Conservation (phyloP, 805 yeast genomes). For the Cyberlindnera saturnus region DNA sequence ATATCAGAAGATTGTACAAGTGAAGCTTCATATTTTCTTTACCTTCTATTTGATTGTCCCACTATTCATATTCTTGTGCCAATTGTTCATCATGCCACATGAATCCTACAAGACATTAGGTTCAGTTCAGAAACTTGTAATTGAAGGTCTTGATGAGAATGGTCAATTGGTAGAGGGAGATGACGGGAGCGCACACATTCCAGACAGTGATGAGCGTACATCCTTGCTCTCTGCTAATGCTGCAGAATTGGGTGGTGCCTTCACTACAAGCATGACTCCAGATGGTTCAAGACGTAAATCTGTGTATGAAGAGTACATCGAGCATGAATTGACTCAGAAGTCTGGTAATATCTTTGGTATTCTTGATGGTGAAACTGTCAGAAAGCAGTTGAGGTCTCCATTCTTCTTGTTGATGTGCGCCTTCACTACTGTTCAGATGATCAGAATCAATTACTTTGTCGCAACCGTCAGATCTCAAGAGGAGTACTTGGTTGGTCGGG, state of each 20-base stretch:
- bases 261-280: conserved; percentile 14
- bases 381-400: conserved; percentile 42
- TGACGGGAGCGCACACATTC: conserved; percentile 37
- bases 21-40: conserved; percentile 58
- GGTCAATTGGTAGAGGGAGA: conserved; percentile 42
- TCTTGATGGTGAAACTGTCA: conserved; percentile 56
- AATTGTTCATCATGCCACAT: conserved; percentile 72
- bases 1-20: conserved; percentile 36
- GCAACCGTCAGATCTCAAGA: conserved; percentile 87
- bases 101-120: conserved; percentile 70
- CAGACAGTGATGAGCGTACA: conserved; percentile 35
- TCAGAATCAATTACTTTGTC: conserved; percentile 86
- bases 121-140: conserved; percentile 58
- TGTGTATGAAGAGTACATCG: conserved; percentile 61
- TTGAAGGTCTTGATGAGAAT: conserved; percentile 68
- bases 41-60: conserved; percentile 68
- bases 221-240: conserved; percentile 22
- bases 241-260: conserved; percentile 5
- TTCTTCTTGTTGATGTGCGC: conserved; percentile 78
- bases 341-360: conserved; percentile 67
- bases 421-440: conserved; percentile 84
- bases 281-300: conserved; percentile 40
- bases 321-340: conserved; percentile 41
- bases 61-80: conserved; percentile 65
- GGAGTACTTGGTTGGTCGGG: conserved; percentile 52